A percentile compares a stretch with the other conserved stretches of the same genome.
Evolutionary conservation across 2,329 filamentous ascomycete species (phyloP).

Genomic region (Trichophyton verrucosum): DNA sequence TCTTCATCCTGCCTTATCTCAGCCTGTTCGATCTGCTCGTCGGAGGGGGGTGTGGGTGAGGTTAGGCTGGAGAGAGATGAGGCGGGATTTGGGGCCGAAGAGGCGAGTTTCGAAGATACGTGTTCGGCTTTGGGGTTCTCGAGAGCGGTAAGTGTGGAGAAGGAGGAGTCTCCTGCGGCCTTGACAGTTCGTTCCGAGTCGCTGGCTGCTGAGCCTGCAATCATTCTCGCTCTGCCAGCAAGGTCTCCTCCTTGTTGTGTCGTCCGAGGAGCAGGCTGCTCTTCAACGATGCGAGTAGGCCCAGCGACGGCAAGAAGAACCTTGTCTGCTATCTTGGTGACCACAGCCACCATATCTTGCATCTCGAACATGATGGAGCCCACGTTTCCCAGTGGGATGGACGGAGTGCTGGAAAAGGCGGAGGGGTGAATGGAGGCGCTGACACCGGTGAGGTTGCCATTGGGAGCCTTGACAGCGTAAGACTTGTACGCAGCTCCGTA

Average conservation of each 20-base stretch:
- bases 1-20: slow-evolving; percentile 5
- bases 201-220: slow-evolving; percentile 10
- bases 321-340: slow-evolving; percentile 32
- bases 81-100: slow-evolving; percentile 12
- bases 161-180: slow-evolving; percentile 5
- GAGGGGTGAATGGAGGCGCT: slow-evolving; percentile 33
- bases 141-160: slow-evolving; percentile 3
- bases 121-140: slow-evolving; percentile 6
- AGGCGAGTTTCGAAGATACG: slow-evolving; percentile 10
- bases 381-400: slow-evolving; percentile 30
- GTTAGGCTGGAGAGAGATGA: slow-evolving; percentile 2
- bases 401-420: slow-evolving; percentile 32
- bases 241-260: background rate
- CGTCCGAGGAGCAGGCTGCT: background rate
- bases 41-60: background rate
- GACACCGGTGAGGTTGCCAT: slow-evolving; percentile 32
- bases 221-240: background rate
- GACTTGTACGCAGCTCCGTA: slow-evolving; percentile 34
- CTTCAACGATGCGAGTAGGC: slow-evolving; percentile 14
- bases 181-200: slow-evolving; percentile 11
- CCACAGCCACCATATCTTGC: slow-evolving; percentile 30
- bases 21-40: background rate
- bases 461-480: slow-evolving; percentile 30
- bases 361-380: slow-evolving; percentile 34
- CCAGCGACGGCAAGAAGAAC: slow-evolving; percentile 32